Percentiles rank a stretch among this genome's conserved stretches.
Evolutionary conservation across 192 early-diverging fungal genomes (phyloP).

Genomic region (Paraglomus occultum): DNA sequence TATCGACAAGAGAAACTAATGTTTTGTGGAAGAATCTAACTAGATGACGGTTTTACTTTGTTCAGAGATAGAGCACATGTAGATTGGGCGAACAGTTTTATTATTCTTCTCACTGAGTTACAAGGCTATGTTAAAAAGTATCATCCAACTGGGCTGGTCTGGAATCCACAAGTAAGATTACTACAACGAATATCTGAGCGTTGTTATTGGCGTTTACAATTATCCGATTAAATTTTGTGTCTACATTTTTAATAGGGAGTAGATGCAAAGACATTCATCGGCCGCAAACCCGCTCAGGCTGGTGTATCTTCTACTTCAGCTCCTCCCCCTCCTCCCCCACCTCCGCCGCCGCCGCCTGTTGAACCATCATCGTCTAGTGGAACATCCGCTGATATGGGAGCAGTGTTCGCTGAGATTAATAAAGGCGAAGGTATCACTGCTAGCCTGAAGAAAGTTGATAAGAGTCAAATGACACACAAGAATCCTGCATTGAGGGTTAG

Average conservation of each 20-base stretch:
- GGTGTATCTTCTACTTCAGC: constrained; percentile 40
- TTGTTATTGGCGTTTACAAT: constrained; percentile 3
- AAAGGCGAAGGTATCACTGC: constrained; percentile 68
- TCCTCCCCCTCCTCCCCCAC: constrained; percentile 54
- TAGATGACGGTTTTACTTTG: not conserved
- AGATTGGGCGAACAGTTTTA: constrained; percentile 80
- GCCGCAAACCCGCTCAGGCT: constrained; percentile 33
- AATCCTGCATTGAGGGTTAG: constrained; percentile 84
- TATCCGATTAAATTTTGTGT: constrained; percentile 7
- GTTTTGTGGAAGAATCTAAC: not conserved
- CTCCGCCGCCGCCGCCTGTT: constrained; percentile 61
- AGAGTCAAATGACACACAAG: constrained; percentile 98
- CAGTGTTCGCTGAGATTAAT: constrained; percentile 87
- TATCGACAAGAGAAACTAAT: not conserved
- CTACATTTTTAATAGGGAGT: constrained; percentile 45
- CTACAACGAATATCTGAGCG: not conserved
- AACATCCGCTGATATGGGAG: constrained; percentile 44
- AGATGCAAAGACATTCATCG: constrained; percentile 42
- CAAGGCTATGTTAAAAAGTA: constrained; percentile 84
- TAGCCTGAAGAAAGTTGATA: constrained; percentile 92
- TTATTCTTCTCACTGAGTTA: constrained; percentile 69
- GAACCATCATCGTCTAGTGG: constrained; percentile 28
- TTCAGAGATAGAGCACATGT: constrained; percentile 72
- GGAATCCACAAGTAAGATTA: constrained; percentile 72
- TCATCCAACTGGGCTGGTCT: constrained; percentile 86